Evolutionary conservation across 148 eudicot species (phyloP).

Genomic region (Bassia scoparia): DNA sequence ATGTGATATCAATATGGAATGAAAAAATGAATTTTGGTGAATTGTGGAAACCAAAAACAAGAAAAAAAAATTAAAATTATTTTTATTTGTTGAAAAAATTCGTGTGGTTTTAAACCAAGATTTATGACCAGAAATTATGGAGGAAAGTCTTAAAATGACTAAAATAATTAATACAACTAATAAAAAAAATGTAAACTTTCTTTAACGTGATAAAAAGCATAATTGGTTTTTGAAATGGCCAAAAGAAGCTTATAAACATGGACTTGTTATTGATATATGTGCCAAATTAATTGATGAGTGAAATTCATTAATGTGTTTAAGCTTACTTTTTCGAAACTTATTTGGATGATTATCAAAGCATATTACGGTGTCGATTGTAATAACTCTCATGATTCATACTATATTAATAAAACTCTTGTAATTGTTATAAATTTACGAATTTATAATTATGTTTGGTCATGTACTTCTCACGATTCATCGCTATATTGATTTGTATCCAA

Average conservation of each 20-base stretch:
- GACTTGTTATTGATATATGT: conserved; percentile 4
- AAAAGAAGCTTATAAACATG: background rate
- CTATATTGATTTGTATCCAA: no score
- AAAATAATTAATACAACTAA: background rate
- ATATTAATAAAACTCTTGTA: no score
- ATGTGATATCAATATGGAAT: background rate
- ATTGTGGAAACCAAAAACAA: background rate
- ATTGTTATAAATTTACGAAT: no score
- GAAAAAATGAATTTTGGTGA: conserved; percentile 18
- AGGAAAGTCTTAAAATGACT: background rate
- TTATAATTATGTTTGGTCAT: no score
- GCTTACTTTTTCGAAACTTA: no score
- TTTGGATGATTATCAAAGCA: no score
- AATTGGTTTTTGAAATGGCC: conserved; percentile 1
- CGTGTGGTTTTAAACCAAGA: background rate
- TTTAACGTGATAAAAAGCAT: background rate
- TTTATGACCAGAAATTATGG: background rate
- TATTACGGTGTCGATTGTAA: no score
- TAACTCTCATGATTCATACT: no score
- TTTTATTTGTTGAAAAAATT: background rate
- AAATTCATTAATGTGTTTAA: no score
- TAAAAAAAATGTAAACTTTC: no score
- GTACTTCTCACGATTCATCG: no score
- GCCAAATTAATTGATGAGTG: background rate
- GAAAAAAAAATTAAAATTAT: no score